Evolutionary conservation across 2,329 filamentous ascomycete genomes (phyloP).

Genomic region (Biscogniauxia marginata): DNA sequence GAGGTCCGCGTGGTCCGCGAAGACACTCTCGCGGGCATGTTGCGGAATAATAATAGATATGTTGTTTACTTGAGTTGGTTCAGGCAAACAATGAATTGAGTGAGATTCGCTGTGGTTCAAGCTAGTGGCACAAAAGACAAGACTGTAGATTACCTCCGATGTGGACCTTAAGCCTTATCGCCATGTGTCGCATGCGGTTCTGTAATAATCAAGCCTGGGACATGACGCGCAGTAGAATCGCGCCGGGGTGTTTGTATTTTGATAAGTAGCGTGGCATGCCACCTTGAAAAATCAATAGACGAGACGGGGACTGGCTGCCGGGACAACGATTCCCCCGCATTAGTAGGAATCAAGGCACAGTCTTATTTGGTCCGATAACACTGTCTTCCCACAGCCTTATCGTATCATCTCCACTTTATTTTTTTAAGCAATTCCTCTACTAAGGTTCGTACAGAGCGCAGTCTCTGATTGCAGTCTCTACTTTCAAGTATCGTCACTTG

Average conservation of each 20-base stretch:
- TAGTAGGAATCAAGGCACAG: background rate
- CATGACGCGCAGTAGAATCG: background rate
- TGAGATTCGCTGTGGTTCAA: background rate
- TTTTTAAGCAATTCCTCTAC: too few relatives aligned
- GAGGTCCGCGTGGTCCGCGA: slow-evolving; percentile 47
- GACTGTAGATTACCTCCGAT: background rate
- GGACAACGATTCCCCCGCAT: slow-evolving; percentile 16
- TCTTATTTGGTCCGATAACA: background rate
- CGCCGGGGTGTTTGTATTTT: background rate
- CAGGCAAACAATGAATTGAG: background rate
- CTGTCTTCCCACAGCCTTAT: slow-evolving; percentile 4
- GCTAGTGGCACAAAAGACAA: too few relatives aligned
- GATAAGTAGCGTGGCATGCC: background rate
- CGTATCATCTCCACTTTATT: slow-evolving; percentile 19
- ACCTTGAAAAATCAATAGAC: slow-evolving; percentile 5
- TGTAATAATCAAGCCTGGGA: slow-evolving; percentile 1
- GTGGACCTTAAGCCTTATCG: background rate
- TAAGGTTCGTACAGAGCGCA: too few relatives aligned
- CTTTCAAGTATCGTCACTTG: background rate
- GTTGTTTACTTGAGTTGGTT: background rate
- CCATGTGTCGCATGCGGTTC: slow-evolving; percentile 5
- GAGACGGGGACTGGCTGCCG: slow-evolving; percentile 11
- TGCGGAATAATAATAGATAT: slow-evolving; percentile 2
- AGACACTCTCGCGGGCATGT: slow-evolving; percentile 52
- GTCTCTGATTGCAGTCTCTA: too few relatives aligned